Evolutionary conservation across 1,139 yeast species (phyloP), one percentile per base, ranked within the genome.

Genomic region (Meyerozyma guilliermondii): DNA sequence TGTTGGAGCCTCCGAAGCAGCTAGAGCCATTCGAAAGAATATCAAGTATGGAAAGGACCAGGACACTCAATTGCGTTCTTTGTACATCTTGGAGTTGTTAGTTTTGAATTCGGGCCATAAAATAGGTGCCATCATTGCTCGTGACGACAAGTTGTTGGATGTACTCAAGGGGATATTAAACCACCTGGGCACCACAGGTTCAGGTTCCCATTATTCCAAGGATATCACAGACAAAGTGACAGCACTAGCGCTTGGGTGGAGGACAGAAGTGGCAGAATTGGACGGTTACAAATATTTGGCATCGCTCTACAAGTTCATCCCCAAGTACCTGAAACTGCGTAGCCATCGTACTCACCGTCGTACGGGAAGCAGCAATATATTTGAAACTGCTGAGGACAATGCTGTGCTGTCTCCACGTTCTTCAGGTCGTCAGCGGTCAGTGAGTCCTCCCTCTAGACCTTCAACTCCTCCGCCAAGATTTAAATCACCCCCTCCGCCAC

Each of bases 71-170:
- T 37, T 46, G 18, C 48, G 41, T 30, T 34, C 95, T 0, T 64
- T 91, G 49, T 77, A 77, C 45, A 56, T 91, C 16, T 68, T 89
- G 46, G 96, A 91, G 56, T 71, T 86, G 30, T 65, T 91, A 44
- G 82, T 91, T 4, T 77, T 85, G 46, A 91, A 3, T 46, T 52
- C n/a, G 41, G 49, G 13, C 33, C 42, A 7, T 53, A 52, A 13
- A 40, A 35, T 31, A 41, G 76, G 74, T 2, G 68, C 70, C 2
- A 55, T 67, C 2, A 56, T 88, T 41, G 89, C 87, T 51, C 74
- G 81, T 46, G 97, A 91, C 60, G 78, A 78, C 38, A 82, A 80
- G 59, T 68, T 91, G 38, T 62, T 83, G 38, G 91, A 85, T 39
- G 76, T 89, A 30, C 68, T 89, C 50, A 74, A 76, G 38, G 69